These are phyloP conservation scores for Xylariaceae sp. DNA, from an alignment of 2,329 filamentous ascomycete species.

Conservation along the genomic window DNA sequence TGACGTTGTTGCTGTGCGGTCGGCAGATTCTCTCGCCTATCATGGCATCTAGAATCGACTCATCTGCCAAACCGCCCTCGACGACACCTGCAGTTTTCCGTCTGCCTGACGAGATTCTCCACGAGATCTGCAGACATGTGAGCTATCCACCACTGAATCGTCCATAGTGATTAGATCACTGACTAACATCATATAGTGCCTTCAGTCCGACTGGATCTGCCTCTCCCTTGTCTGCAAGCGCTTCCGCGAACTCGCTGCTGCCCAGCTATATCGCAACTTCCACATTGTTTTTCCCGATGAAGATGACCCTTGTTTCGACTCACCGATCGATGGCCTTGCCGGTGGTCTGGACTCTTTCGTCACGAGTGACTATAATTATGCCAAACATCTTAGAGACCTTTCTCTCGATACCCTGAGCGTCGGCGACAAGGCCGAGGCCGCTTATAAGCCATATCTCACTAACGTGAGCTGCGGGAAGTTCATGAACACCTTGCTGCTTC, in stretches of 20 bases:
- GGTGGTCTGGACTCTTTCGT: conserved; percentile 63
- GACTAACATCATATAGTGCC: conserved; percentile 45
- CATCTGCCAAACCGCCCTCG: conserved; percentile 36
- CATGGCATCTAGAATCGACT: conserved; percentile 40
- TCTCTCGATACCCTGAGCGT: conserved; percentile 58
- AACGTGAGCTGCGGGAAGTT: conserved; percentile 63
- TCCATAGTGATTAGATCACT: conserved; percentile 2
- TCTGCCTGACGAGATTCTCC: conserved; percentile 52
- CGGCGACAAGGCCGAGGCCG: conserved; percentile 55
- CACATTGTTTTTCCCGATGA: conserved; percentile 64
- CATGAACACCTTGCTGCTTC: conserved; percentile 61
- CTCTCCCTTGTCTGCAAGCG: conserved; percentile 61
- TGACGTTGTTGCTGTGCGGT: background rate
- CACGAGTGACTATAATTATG: conserved; percentile 67
- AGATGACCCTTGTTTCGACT: conserved; percentile 55
- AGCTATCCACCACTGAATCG: conserved; percentile 21
- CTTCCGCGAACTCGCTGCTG: conserved; percentile 60
- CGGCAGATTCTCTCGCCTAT: conserved; percentile 5
- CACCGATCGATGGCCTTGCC: conserved; percentile 59
- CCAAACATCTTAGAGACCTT: conserved; percentile 57
- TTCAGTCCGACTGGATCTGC: conserved; percentile 56
- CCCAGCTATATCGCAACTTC: conserved; percentile 62
- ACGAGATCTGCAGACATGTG: conserved; percentile 52
- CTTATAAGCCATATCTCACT: conserved; percentile 58
- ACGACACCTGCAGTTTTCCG: conserved; percentile 41